Conservation (phyloP, 768 basidiomycete genomes). For the Gymnopilus junonius region DNA sequence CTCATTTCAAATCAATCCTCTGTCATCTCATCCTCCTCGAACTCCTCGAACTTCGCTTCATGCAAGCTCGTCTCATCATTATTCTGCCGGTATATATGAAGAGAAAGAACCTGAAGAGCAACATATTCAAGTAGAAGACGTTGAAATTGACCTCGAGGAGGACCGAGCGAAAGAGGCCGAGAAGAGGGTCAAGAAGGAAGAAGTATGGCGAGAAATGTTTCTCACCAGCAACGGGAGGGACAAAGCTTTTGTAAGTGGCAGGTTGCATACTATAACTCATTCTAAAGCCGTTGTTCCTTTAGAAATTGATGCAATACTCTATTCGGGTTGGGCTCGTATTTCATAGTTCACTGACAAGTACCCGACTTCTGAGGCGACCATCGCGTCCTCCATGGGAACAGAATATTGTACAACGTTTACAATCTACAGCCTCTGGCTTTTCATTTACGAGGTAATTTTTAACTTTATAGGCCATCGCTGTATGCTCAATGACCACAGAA, state of each 20-base stretch:
- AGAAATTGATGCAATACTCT: slow-evolving; percentile 91
- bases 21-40: slow-evolving; percentile 78
- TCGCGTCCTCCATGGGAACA: slow-evolving; percentile 56
- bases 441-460: slow-evolving; percentile 70
- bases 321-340: slow-evolving; percentile 75
- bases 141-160: slow-evolving; percentile 55
- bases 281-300: not conserved
- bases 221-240: slow-evolving; percentile 81
- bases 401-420: slow-evolving; percentile 61
- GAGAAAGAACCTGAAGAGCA: slow-evolving; percentile 45
- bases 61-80: slow-evolving; percentile 39
- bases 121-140: slow-evolving; percentile 41
- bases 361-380: slow-evolving; percentile 49
- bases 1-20: slow-evolving; percentile 83
- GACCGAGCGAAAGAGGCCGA: slow-evolving; percentile 48
- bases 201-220: slow-evolving; percentile 82
- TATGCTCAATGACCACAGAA: slow-evolving; percentile 53
- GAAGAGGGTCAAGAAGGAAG: slow-evolving; percentile 57
- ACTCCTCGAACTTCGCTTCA: slow-evolving; percentile 65
- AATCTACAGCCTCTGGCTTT: slow-evolving; percentile 65
- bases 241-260: slow-evolving; percentile 77
- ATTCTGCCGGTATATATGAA: slow-evolving; percentile 48
- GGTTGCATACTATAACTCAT: not conserved
- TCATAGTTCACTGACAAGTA: slow-evolving; percentile 57
- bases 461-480: no score